Evolutionary conservation across 768 basidiomycete genomes (phyloP), one percentile per base, ranked within the genome.

Genomic region (Tremella mesenterica): DNA sequence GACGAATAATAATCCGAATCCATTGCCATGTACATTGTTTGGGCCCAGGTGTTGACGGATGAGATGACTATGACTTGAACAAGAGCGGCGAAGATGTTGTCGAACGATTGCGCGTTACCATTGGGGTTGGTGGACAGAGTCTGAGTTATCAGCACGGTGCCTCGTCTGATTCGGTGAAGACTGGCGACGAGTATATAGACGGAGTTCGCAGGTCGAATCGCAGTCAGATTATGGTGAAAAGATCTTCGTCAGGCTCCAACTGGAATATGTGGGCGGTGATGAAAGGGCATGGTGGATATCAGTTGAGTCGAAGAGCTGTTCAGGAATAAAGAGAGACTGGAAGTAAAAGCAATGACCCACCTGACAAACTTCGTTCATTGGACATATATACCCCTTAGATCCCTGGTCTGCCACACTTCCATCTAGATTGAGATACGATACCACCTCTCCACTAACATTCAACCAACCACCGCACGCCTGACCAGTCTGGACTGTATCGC

Each of bases 1-100:
- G 89, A 87, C n/a, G 84, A 75, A 68, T 85, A 87, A 73, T 84
- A 92, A 67, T 97, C 93, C 0, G 91, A 78, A 63, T 89, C 87
- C 68, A 95, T 86, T 77, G 86, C 84, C 16, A 74, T 65, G 72
- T 95, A 96, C 91, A 95, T 95, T 57, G 87, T 72, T 2, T 67
- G 63, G 26, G 66, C 65, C 74, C 74, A 77, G 1, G 67, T 72
- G 48, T 76, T 76, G 38, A 71, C 85, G 27, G 83, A 84, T 0
- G 89, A 85, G 26, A 92, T 80, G 45, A 96, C 79, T 48, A 92
- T 74, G 30, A 95, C 83, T 70, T 97, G 93, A 14, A 96, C 74
- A 0, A 82, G 80, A 0, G 90, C 78, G 53, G 78, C 80, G 60
- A 88, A 85, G 47, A 97, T 82, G 18, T 88, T 88, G 69, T 97